phyloP scores from a whole-genome alignment of 495 filamentous ascomycete genomes.

The Lasiosphaeris hirsuta region DNA sequence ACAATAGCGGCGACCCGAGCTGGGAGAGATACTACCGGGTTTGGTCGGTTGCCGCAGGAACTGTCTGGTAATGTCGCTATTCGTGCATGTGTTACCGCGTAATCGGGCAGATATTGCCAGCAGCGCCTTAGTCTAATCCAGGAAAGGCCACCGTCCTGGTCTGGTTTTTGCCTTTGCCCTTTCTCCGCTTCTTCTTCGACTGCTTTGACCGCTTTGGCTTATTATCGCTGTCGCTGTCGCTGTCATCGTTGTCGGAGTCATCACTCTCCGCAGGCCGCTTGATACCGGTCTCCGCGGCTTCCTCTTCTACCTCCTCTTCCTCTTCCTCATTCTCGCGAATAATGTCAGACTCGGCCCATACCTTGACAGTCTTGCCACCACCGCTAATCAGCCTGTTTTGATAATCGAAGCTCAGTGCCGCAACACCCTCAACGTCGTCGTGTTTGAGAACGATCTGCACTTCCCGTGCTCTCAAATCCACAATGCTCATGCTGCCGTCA shows the following conservation, averaged over 20 bases:
- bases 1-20: too few relatives aligned
- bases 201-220: conserved; percentile 40
- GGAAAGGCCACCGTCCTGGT: conserved; percentile 26
- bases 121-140: conserved; percentile 26
- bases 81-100: too few relatives aligned
- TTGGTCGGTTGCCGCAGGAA: too few relatives aligned
- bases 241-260: conserved; percentile 32
- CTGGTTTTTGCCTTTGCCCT: conserved; percentile 38
- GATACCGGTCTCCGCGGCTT: conserved; percentile 45
- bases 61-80: too few relatives aligned
- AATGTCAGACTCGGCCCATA: conserved; percentile 59
- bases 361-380: conserved; percentile 76
- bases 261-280: conserved; percentile 42
- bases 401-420: conserved; percentile 75
- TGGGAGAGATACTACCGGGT: too few relatives aligned
- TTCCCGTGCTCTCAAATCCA: conserved; percentile 43
- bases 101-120: too few relatives aligned
- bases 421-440: conserved; percentile 79
- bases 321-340: conserved; percentile 41
- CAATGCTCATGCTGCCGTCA: conserved; percentile 57
- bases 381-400: conserved; percentile 82
- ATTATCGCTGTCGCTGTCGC: conserved; percentile 39
- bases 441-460: conserved; percentile 55
- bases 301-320: conserved; percentile 43
- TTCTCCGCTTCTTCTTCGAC: conserved; percentile 42